Percentiles rank a stretch among this genome's conserved stretches.
These are phyloP conservation scores for Fagopyrum tataricum DNA, from an alignment of 148 eudicot genomes.

Conservation along the genomic window DNA sequence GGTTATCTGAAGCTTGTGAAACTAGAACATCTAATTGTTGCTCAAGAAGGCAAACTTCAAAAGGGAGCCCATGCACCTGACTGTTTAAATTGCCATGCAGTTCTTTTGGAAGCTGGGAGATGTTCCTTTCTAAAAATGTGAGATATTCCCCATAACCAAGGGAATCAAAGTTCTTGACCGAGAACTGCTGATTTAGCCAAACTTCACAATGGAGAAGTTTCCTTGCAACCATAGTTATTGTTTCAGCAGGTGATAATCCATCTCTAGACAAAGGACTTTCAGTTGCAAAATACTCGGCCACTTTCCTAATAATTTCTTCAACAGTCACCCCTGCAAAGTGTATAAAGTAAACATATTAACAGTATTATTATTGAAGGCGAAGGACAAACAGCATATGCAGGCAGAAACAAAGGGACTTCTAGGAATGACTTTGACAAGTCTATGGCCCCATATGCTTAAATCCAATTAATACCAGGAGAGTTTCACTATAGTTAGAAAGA, in stretches of 20 bases:
- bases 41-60: conserved; percentile 56
- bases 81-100: conserved; percentile 35
- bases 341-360: neutral
- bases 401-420: neutral
- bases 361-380: neutral
- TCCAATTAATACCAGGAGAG: neutral
- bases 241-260: conserved; percentile 28
- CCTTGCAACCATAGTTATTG: conserved; percentile 34
- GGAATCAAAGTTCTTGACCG: conserved; percentile 55
- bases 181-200: conserved; percentile 69
- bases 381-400: neutral
- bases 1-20: conserved; percentile 62
- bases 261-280: conserved; percentile 21
- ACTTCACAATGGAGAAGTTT: conserved; percentile 52
- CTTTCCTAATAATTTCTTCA: conserved; percentile 51
- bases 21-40: conserved; percentile 53
- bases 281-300: conserved; percentile 41
- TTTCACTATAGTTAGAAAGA: neutral
- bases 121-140: conserved; percentile 44
- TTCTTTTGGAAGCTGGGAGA: conserved; percentile 38
- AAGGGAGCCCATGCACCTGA: conserved; percentile 27
- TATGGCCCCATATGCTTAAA: neutral
- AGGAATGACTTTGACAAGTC: neutral
- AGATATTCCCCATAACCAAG: conserved; percentile 80
- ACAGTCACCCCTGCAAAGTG: conserved; percentile 41